Evolutionary conservation across 2,329 filamentous ascomycete species (phyloP).

Genomic region (Penicillium paneum): DNA sequence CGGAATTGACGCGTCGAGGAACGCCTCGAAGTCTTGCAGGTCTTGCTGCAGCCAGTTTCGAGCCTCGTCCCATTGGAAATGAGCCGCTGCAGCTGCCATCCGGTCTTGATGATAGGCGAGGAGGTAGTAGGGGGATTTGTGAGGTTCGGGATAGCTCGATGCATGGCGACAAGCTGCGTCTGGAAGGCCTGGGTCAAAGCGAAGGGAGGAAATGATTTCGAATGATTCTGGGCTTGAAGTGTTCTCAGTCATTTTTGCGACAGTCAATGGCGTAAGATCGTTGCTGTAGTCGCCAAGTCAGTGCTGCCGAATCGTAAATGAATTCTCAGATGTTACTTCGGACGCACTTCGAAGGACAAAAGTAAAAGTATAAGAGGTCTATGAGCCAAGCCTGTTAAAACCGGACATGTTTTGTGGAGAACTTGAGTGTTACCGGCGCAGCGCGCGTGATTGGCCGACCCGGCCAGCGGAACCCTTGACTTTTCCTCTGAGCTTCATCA

Average conservation of each 20-base stretch:
- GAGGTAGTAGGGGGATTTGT: conserved; percentile 69
- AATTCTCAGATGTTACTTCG: not conserved
- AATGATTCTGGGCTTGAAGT: conserved; percentile 41
- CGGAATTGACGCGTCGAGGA: conserved; percentile 33
- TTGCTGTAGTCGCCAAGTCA: conserved; percentile 20
- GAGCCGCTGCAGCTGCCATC: conserved; percentile 59
- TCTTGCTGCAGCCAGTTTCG: conserved; percentile 30
- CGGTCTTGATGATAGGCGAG: conserved; percentile 74
- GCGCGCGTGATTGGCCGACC: conserved; percentile 32
- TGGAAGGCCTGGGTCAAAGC: conserved; percentile 63
- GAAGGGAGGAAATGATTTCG: conserved; percentile 66
- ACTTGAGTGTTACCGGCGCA: conserved; percentile 14
- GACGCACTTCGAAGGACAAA: conserved; percentile 13
- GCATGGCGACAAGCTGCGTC: conserved; percentile 26
- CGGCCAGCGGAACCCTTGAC: conserved; percentile 31
- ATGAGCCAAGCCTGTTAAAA: conserved; percentile 4
- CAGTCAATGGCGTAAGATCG: conserved; percentile 9
- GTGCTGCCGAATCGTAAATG: not conserved
- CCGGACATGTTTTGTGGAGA: conserved; percentile 21
- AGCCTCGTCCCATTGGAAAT: conserved; percentile 48
- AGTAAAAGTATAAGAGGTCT: conserved; percentile 13
- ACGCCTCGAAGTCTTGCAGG: conserved; percentile 26
- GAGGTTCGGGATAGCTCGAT: conserved; percentile 37
- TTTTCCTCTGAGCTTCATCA: conserved; percentile 35
- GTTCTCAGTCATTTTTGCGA: conserved; percentile 14